Conservation (phyloP, 345 rosid genomes). For the Camelina neglecta region DNA sequence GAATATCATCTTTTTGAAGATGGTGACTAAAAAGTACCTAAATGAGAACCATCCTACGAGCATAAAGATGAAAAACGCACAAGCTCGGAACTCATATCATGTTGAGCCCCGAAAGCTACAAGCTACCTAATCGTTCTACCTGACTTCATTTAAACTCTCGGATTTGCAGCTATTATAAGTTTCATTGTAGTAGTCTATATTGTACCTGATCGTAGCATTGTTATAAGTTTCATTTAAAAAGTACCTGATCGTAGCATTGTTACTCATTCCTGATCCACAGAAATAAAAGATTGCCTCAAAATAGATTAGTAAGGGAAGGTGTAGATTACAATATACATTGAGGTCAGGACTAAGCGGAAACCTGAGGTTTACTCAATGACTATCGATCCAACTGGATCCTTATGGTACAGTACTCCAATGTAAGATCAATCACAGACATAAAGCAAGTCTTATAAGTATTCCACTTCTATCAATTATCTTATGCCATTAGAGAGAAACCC, state of each 20-base stretch:
- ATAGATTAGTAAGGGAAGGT: neutral
- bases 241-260: neutral
- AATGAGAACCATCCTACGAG: too few relatives aligned
- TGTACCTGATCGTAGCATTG: too few relatives aligned
- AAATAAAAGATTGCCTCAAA: neutral
- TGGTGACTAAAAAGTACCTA: too few relatives aligned
- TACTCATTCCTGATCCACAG: constrained; percentile 11
- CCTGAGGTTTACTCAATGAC: constrained; percentile 1
- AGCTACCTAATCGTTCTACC: neutral
- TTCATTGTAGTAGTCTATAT: constrained; percentile 13
- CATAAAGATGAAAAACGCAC: neutral
- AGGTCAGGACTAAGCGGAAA: neutral
- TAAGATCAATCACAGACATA: neutral
- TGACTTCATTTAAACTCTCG: constrained; percentile 12
- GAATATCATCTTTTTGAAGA: neutral
- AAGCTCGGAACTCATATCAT: constrained; percentile 9
- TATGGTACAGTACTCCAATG: neutral
- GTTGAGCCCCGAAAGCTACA: neutral
- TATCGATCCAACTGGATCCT: constrained; percentile 8
- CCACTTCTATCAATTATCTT: neutral
- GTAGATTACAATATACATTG: neutral
- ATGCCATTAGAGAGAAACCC: neutral
- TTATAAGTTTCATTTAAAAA: too few relatives aligned
- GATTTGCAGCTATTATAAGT: constrained; percentile 6
- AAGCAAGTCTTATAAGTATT: neutral